Evolutionary conservation across 805 yeast species (phyloP), one percentile per base, ranked within the genome.

Genomic region (Myxozyma mucilagina): DNA sequence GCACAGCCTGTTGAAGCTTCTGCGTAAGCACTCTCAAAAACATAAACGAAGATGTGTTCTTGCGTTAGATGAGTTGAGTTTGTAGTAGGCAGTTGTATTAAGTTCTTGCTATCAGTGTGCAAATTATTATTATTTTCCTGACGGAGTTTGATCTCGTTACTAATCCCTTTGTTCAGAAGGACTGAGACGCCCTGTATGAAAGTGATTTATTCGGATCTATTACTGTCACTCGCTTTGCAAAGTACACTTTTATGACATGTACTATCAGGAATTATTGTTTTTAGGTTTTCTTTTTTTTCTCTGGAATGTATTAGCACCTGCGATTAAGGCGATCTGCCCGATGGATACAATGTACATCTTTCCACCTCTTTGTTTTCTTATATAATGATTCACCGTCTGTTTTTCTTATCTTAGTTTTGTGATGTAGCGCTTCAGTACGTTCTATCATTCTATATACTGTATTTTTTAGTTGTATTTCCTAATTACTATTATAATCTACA

Each of bases 1-100:
- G 35, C 45, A n/a, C 45, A 53, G 16, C 51, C 56, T 24, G 59
- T 44, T 43, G 49, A 59, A 47, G 53, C 53, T 29, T 43, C 47
- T 16, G 52, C 55, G 13, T 54, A 34, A 48, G 32, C 16, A 11
- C 49, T 45, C 35, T 16, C 29, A 24, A 24, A 24, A 24, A 24
- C 29, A 24, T 24, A 24, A 24, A 24, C 29, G 29, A 24, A 4
- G 29, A 24, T 13, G 20, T 36, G 6, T 41, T 18, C 14, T 1
- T 44, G 8, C 34, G 35, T 41, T 8, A 16, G 20, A 11, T 4
- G 34, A 41, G 50, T 32, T 11, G 11, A 47, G 10, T 18, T 16
- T 14, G 16, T 47, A 9, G 10, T 24, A 9, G 35, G 20, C 18
- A 32, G 35, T 20, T n/a, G 45, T 41, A 10, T 13, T 41, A 13